Conservation (phyloP, 2,329 filamentous ascomycete genomes). For the Fragosphaeria purpurea region DNA sequence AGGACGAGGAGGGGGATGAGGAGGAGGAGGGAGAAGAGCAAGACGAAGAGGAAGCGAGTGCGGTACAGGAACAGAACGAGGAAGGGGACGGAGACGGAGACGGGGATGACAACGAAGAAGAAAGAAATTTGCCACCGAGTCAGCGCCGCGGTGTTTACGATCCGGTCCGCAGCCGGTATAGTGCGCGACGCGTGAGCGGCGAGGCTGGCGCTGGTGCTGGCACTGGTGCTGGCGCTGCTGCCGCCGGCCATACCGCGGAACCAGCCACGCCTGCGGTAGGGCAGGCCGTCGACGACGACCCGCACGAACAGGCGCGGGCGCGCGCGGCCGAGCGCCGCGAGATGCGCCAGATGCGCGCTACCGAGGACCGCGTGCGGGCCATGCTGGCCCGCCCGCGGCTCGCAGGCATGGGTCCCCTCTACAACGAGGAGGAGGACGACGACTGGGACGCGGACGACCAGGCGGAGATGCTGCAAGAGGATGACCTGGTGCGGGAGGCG, state of each 20-base stretch:
- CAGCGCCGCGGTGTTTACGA: too few species aligned
- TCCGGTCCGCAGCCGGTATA: too few species aligned
- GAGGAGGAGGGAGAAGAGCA: conserved; percentile 27
- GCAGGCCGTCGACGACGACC: conserved; percentile 23
- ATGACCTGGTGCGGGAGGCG: conserved; percentile 38
- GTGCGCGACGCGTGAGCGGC: too few species aligned
- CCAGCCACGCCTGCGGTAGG: conserved; percentile 17
- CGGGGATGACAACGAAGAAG: not conserved
- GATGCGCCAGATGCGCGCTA: conserved; percentile 41
- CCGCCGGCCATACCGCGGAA: too few species aligned
- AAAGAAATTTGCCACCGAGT: too few species aligned
- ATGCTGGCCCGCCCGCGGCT: conserved; percentile 40
- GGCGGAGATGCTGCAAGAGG: conserved; percentile 53
- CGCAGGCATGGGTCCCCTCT: conserved; percentile 13
- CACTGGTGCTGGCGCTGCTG: too few species aligned
- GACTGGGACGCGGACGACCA: conserved; percentile 45
- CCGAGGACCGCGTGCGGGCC: conserved; percentile 53
- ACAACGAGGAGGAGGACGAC: conserved; percentile 42
- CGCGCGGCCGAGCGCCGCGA: conserved; percentile 29
- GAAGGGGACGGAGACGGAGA: not conserved
- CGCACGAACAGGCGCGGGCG: conserved; percentile 27
- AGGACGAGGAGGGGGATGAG: conserved; percentile 31
- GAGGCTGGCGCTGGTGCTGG: too few species aligned
- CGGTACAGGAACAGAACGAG: not conserved
- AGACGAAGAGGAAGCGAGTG: conserved; percentile 15